A percentile compares a stretch with the other conserved stretches of the same genome.
Conservation (phyloP, 176 grass and related monocot genomes). For the Aegilops umbellulata region DNA sequence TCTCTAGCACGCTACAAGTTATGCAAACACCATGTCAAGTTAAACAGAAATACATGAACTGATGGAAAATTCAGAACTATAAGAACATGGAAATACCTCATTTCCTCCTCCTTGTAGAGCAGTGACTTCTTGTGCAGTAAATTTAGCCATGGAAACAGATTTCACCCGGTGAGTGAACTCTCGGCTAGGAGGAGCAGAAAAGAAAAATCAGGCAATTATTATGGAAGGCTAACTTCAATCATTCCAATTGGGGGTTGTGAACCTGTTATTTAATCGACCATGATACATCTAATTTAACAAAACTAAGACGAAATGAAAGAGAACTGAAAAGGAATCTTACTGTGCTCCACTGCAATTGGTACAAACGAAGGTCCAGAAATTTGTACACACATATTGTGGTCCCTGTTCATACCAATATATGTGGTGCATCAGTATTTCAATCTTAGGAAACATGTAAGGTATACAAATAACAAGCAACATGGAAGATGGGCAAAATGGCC, state of each 20-base stretch:
- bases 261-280: neutral
- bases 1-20: conserved; percentile 67
- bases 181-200: conserved; percentile 51
- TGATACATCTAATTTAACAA: conserved; percentile 15
- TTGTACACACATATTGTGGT: conserved; percentile 97
- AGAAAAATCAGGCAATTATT: conserved; percentile 6
- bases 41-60: conserved; percentile 14
- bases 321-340: conserved; percentile 60
- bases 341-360: conserved; percentile 99
- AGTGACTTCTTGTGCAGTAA: conserved; percentile 91
- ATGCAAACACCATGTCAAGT: conserved; percentile 29
- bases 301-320: conserved; percentile 7
- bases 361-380: conserved; percentile 97
- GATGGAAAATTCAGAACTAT: conserved; percentile 20
- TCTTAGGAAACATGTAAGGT: neutral
- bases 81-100: conserved; percentile 50
- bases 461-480: conserved; percentile 1
- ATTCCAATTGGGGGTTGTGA: neutral
- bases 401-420: conserved; percentile 68
- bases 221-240: neutral
- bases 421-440: conserved; percentile 30
- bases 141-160: conserved; percentile 99
- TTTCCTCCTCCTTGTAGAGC: conserved; percentile 95
- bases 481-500: neutral
- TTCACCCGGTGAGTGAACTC: conserved; percentile 97